Percentiles rank a stretch among this genome's conserved stretches.
phyloP scores from a whole-genome alignment of 116 monocot species.

The Thalassia testudinum region DNA sequence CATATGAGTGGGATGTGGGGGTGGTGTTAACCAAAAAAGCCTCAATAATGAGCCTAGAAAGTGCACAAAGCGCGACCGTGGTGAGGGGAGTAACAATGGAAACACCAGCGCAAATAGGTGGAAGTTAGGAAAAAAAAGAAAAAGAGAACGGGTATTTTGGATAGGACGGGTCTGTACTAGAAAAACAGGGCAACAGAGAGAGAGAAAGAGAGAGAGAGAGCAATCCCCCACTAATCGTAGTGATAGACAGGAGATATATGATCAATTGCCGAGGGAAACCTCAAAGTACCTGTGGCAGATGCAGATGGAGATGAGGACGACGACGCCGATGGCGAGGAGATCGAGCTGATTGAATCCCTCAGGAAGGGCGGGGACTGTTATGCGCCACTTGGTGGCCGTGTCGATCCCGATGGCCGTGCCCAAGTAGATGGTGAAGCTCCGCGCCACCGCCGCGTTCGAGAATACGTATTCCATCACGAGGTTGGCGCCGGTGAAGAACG shows the following conservation, averaged over 20 bases:
- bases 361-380: constrained; percentile 52
- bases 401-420: constrained; percentile 67
- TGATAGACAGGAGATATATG: neutral
- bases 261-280: neutral
- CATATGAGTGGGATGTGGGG: no score
- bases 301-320: constrained; percentile 51
- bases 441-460: constrained; percentile 93
- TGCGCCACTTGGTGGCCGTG: constrained; percentile 41
- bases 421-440: constrained; percentile 81
- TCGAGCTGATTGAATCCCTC: constrained; percentile 86
- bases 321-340: constrained; percentile 52
- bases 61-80: no score
- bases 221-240: neutral
- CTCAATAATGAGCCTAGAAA: no score
- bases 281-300: constrained; percentile 81
- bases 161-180: no score
- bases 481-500: constrained; percentile 83
- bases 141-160: no score
- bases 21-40: no score
- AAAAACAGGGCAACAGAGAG: neutral
- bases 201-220: neutral
- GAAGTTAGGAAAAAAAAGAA: no score
- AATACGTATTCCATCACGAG: constrained; percentile 98
- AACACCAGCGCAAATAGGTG: no score
- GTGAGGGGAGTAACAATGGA: no score